Evolutionary conservation across 768 basidiomycete species (phyloP), one percentile per base, ranked within the genome.

Genomic region (Rhodocollybia butyracea): DNA sequence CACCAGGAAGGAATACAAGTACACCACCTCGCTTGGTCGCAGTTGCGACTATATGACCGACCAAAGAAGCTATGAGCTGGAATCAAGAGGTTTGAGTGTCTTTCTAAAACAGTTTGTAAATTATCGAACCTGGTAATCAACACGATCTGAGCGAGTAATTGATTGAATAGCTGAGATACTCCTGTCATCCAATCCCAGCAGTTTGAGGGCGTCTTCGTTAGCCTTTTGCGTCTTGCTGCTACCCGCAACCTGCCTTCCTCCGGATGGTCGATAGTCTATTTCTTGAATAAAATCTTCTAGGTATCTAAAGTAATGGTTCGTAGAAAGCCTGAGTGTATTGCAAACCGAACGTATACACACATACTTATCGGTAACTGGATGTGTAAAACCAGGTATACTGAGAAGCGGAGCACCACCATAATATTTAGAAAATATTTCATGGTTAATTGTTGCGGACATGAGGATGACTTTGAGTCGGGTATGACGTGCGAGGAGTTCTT

Each of bases 391-490:
- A 3, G 93, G 91, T 26, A 98, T 97, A 26, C 78, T 80, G 51
- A 97, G 72, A 45, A 91, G 75, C 1, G 95, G 93, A 3, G 93
- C 92, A 21, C 81, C 77, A 47, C 82, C 68, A 65, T 96, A 97
- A 67, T 98, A 98, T 54, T 81, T 77, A 46, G 86, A 74, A 61
- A 94, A 94, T n/a, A 77, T 82, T 59, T 90, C 78, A 57, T 94
- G 91, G 63, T 97, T 95, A 69, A 96, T 95, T 0, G 95, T 98
- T 4, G 95, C 95, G 30, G 90, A 93, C 94, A 97, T 97, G 43
- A 96, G 77, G 21, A 95, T 71, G 21, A 98, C 78, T 66, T 90
- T 94, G 61, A 97, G 77, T 1, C 68, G 79, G 21, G 75, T 70
- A 62, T 92, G 86, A 19, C 66, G 76, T 57, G 73, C 73, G 42